phyloP scores from a whole-genome alignment of 768 basidiomycete species.

The Russula brevipes region DNA sequence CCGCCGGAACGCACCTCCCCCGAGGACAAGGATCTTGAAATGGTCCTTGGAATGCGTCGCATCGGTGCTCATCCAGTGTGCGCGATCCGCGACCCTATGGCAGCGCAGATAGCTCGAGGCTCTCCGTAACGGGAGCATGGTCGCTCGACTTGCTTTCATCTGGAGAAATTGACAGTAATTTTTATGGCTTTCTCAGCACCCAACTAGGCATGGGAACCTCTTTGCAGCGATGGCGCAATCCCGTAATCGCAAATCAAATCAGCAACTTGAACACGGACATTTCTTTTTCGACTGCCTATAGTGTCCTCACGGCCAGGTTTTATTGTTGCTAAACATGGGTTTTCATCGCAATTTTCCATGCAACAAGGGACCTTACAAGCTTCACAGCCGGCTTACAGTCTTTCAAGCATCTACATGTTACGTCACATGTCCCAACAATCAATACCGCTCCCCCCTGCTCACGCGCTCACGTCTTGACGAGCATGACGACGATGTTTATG shows the following conservation, averaged over 20 bases:
- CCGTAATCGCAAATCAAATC: not conserved
- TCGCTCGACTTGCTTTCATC: not conserved
- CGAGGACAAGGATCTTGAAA: constrained; percentile 82
- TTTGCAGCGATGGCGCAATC: constrained; percentile 7
- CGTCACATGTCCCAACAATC: too few species aligned
- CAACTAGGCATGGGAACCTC: constrained; percentile 1
- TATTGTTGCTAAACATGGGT: too few species aligned
- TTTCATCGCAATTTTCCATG: too few species aligned
- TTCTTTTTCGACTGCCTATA: too few species aligned
- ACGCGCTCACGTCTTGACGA: too few species aligned
- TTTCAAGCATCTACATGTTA: too few species aligned
- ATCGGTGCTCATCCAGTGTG: constrained; percentile 36
- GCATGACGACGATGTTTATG: too few species aligned
- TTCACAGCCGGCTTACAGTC: too few species aligned
- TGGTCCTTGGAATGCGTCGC: constrained; percentile 42
- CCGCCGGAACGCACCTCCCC: constrained; percentile 57
- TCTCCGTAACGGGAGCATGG: constrained; percentile 19
- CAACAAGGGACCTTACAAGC: too few species aligned
- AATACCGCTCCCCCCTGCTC: too few species aligned
- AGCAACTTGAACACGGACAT: too few species aligned
- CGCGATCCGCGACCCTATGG: not conserved
- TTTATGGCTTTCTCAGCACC: not conserved
- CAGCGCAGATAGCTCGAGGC: constrained; percentile 3
- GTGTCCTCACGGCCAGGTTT: too few species aligned
- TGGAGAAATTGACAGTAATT: not conserved